Percentiles rank a stretch among this genome's conserved stretches.
These are phyloP conservation scores for Cajanus cajan DNA, from an alignment of 306 rosid species.

Conservation along the genomic window DNA sequence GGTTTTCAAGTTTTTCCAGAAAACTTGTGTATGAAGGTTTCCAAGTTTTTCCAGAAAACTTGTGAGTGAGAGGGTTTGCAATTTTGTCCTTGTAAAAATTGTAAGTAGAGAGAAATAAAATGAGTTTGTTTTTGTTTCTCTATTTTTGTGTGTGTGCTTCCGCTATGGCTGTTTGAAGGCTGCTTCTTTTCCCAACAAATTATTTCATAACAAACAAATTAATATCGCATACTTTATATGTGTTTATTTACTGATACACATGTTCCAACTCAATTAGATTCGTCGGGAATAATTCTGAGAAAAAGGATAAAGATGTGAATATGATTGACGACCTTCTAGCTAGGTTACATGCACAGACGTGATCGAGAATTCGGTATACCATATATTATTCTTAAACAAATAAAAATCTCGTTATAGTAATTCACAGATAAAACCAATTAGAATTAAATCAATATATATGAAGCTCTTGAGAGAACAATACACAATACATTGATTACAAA, in stretches of 20 bases:
- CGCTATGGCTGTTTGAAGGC: too few relatives aligned
- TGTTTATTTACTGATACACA: background rate
- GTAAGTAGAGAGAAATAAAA: too few relatives aligned
- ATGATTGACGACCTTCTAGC: slow-evolving; percentile 45
- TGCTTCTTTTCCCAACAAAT: too few relatives aligned
- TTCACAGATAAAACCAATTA: slow-evolving; percentile 17
- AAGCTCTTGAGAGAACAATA: slow-evolving; percentile 11
- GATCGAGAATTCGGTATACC: slow-evolving; percentile 22
- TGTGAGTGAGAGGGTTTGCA: too few relatives aligned
- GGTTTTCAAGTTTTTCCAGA: too few relatives aligned
- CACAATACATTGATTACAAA: slow-evolving; percentile 10
- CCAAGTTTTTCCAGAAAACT: too few relatives aligned
- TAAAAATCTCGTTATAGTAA: slow-evolving; percentile 14
- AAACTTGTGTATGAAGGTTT: too few relatives aligned
- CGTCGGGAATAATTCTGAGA: slow-evolving; percentile 18
- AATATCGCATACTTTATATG: slow-evolving; percentile 25
- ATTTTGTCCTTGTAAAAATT: too few relatives aligned
- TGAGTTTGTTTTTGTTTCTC: too few relatives aligned
- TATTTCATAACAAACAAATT: slow-evolving; percentile 42
- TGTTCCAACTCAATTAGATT: slow-evolving; percentile 29
- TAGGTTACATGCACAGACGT: slow-evolving; percentile 40
- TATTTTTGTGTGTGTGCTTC: too few relatives aligned
- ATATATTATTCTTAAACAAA: slow-evolving; percentile 19
- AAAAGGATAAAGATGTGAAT: slow-evolving; percentile 40
- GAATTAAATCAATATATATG: slow-evolving; percentile 17